Conservation (phyloP, 768 basidiomycete species). For the Clavulina sp. region DNA sequence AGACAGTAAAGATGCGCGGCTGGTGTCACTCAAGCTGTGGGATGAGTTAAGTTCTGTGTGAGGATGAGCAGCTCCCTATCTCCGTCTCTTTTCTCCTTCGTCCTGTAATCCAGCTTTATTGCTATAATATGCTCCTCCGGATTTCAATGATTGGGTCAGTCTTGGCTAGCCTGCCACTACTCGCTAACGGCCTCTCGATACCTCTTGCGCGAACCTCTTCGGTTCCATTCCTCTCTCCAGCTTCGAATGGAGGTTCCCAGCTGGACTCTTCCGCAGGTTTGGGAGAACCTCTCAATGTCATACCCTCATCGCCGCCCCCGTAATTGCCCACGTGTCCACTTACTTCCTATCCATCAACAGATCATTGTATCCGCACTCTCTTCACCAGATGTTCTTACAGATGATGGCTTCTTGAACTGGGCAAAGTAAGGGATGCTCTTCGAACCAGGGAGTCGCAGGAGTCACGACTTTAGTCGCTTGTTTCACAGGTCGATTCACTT, state of each 20-base stretch:
- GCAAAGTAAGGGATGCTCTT: not conserved
- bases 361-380: conserved; percentile 59
- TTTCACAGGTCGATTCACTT: conserved; percentile 36
- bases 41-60: too few species aligned
- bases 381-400: conserved; percentile 38
- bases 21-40: too few species aligned
- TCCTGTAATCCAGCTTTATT: too few species aligned
- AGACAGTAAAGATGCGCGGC: too few species aligned
- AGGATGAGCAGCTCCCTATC: too few species aligned
- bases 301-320: not conserved
- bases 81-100: too few species aligned
- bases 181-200: too few species aligned
- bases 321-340: not conserved
- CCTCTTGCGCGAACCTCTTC: too few species aligned
- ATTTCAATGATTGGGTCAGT: too few species aligned
- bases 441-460: not conserved
- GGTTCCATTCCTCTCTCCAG: conserved; percentile 4
- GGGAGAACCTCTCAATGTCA: conserved; percentile 69
- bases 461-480: conserved; percentile 40
- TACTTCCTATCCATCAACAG: not conserved
- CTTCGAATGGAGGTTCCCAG: not conserved
- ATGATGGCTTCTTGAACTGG: not conserved
- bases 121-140: too few species aligned
- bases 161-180: too few species aligned
- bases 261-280: conserved; percentile 31